These are phyloP conservation scores for Tricholoma sp. DNA, from an alignment of 768 basidiomycete species.

Conservation along the genomic window DNA sequence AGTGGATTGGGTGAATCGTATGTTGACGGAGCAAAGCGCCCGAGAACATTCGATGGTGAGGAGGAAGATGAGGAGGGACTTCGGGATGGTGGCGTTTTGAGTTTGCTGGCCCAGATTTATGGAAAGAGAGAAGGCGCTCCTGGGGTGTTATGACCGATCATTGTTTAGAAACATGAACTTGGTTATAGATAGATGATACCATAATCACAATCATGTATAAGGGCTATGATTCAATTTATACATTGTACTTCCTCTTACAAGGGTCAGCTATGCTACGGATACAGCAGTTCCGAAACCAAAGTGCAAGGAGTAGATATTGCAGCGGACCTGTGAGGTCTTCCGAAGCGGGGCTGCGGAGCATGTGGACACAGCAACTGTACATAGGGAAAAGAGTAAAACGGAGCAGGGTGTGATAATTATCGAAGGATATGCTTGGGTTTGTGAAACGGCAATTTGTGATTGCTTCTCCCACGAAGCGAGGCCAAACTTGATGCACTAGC, in stretches of 20 bases:
- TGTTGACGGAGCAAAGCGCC: slow-evolving; percentile 57
- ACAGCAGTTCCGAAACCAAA: not conserved
- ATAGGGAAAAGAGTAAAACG: not conserved
- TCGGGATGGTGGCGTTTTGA: slow-evolving; percentile 81
- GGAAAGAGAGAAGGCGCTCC: slow-evolving; percentile 50
- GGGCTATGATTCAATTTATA: not conserved
- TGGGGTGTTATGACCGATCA: slow-evolving; percentile 34
- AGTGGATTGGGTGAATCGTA: slow-evolving; percentile 70
- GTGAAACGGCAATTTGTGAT: slow-evolving; percentile 13
- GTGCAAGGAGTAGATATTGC: not conserved
- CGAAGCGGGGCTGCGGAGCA: too few relatives aligned
- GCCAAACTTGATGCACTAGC: slow-evolving; percentile 21
- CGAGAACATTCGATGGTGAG: slow-evolving; percentile 40
- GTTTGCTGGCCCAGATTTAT: slow-evolving; percentile 84
- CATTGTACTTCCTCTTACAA: too few relatives aligned
- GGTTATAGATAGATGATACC: slow-evolving; percentile 6
- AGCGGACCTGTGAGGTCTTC: too few relatives aligned
- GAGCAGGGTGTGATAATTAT: slow-evolving; percentile 10
- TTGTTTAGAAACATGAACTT: not conserved
- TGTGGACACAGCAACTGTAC: too few relatives aligned
- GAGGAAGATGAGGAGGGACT: slow-evolving; percentile 61
- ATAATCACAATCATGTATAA: slow-evolving; percentile 1
- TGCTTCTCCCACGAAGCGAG: slow-evolving; percentile 17
- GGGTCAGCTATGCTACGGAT: not conserved
- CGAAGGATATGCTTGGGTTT: slow-evolving; percentile 25